Evolutionary conservation across 345 rosid species (phyloP).

Genomic region (Populus alba): DNA sequence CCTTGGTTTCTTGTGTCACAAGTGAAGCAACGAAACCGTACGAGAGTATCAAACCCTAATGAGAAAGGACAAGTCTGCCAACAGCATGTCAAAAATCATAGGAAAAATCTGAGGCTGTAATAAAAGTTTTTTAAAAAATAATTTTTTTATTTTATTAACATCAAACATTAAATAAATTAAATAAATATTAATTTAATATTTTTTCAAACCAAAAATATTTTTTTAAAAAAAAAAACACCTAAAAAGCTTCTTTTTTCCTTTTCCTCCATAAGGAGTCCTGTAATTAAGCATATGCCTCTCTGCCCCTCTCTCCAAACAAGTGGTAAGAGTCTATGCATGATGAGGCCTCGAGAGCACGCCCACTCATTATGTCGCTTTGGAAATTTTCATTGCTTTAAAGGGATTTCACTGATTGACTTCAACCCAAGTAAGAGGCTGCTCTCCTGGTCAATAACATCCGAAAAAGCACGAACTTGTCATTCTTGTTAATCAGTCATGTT

Average conservation of each 20-base stretch:
- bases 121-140: too few species aligned
- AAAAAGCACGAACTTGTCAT: conserved; percentile 23
- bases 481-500: conserved; percentile 15
- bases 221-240: too few species aligned
- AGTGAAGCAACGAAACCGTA: conserved; percentile 6
- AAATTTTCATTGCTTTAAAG: conserved; percentile 42
- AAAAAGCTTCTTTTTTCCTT: background rate
- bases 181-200: too few species aligned
- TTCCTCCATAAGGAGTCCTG: background rate
- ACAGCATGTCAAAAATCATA: conserved; percentile 10
- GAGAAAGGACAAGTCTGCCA: background rate
- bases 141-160: too few species aligned
- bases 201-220: too few species aligned
- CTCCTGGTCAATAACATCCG: conserved; percentile 26
- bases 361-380: conserved; percentile 47
- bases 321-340: conserved; percentile 22
- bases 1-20: conserved; percentile 10
- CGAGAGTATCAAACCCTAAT: conserved; percentile 13
- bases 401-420: conserved; percentile 39
- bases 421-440: conserved; percentile 29
- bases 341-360: conserved; percentile 48
- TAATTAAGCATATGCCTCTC: background rate
- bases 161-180: too few species aligned
- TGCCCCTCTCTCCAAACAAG: background rate
- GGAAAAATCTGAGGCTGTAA: too few species aligned